Evolutionary conservation across 2,329 filamentous ascomycete species (phyloP), one percentile per base, ranked within the genome.

Genomic region (Domatiomyces catenatus): DNA sequence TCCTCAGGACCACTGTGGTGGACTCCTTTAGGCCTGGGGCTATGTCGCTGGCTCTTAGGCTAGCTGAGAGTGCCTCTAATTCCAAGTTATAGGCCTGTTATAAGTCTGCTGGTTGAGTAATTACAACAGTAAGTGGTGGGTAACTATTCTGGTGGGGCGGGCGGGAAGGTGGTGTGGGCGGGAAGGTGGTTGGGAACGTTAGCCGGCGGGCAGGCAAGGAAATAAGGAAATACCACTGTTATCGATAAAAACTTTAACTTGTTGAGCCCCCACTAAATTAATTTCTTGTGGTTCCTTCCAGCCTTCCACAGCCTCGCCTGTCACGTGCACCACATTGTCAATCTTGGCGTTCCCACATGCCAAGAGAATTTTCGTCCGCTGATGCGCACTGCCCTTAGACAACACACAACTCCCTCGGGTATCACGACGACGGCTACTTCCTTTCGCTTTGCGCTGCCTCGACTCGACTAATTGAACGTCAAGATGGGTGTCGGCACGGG

Each of bases 401-500:
- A 15, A 5, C 3, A 39, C 32, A 39, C 32, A 10, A 39, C 7
- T 39, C 12, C 32, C 8, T 15, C 32, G 10, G 32, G 32, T 15
- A 39, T 39, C 32, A 39, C 67, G 63, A 39, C 67, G 63, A 61
- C 64, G 63, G 66, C 62, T 62, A 64, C 64, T 62, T 63, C 67
- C 63, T 67, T 67, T 59, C 50, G 18, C 42, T 50, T 50, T 24
- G 28, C 44, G 46, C 48, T 36, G 51, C 50, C 39, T 45, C 42
- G 18, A 51, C 39, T 45, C 42, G 18, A 51, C 42, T 44, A 52
- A 54, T 47, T 39, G 3, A 63, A 69, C 73, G 73, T 74, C 82
- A 88, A 79, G 72, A 92, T 92, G 85, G 80, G 83, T 84, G 83
- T 84, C 69, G 84, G 86, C 80, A 77, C 83, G 70, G 84, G 84